Evolutionary conservation across 257 asterid genomes (phyloP).

Genomic region (Solanum rostratum): DNA sequence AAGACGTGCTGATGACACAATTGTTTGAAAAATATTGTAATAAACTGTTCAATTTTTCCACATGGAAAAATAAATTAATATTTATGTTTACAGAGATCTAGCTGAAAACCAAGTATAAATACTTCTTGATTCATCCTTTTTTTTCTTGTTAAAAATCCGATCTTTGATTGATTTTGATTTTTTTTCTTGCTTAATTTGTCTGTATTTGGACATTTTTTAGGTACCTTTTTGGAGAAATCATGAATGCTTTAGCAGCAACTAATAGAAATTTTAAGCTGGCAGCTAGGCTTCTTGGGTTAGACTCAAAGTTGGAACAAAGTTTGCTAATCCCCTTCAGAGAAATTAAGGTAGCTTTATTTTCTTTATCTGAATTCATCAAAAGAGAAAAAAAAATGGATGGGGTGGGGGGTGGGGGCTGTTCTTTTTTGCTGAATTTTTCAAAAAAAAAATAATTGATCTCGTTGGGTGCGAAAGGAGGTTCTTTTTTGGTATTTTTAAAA

Average conservation of each 20-base stretch:
- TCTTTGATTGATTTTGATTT: not conserved
- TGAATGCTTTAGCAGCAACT: slow-evolving; percentile 95
- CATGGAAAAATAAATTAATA: not conserved
- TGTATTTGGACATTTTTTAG: not conserved
- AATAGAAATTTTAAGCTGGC: slow-evolving; percentile 90
- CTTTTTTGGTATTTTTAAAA: not conserved
- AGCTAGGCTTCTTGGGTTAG: slow-evolving; percentile 73
- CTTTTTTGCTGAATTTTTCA: not conserved
- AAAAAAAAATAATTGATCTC: not conserved
- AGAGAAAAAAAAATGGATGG: accelerated
- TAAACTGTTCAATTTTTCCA: not conserved
- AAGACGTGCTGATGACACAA: not conserved
- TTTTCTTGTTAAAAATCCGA: not conserved
- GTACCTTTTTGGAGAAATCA: slow-evolving; percentile 11
- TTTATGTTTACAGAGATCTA: not conserved
- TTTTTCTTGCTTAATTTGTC: not conserved
- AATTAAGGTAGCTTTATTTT: slow-evolving; percentile 51
- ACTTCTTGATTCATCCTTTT: not conserved
- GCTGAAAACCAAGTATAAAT: not conserved
- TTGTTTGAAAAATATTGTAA: not conserved
- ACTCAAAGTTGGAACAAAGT: slow-evolving; percentile 79
- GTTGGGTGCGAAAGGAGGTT: not conserved
- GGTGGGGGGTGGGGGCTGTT: too few relatives aligned
- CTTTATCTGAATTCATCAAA: not conserved
- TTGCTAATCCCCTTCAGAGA: slow-evolving; percentile 87